Base-by-base conservation (phyloP, 805 yeast species). In the Candida quercuum region DNA sequence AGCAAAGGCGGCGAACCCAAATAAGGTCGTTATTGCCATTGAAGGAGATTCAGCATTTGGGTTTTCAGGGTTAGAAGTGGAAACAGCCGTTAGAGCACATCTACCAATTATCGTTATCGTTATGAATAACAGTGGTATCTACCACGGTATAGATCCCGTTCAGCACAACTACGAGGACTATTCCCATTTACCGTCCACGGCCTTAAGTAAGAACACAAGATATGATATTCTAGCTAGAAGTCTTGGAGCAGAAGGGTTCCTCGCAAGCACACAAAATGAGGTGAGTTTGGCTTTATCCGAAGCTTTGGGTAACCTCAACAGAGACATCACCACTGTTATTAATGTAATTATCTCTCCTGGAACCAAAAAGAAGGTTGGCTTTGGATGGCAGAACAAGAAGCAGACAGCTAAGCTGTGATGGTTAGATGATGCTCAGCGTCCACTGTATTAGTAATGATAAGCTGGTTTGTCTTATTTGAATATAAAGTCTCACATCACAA, bases 11-110 rank as follows among this genome's bases (percentile, higher is more conserved):
- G 65, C 74, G 0, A 40, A 60, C 11, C 76, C 76, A 1, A 49
- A 59, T 0, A 60, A 65, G 30, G 55, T 61, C 6, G 76, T 79
- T 0, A 57, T 82, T 4, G 74, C 81, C 6, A 74, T 81, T 22
- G 82, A 78, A 53, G 89, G 88, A 6, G 88, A 82, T 53, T 81
- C 88, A 1, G 88, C 88, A 3, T 78, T 81, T 61, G 88, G 88
- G 3, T 81, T 81, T 51, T 75, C 83, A 6, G 86, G 76, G 0
- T 69, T 80, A 69, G 89, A 81, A 46, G 44, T 81, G n/a, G 88
- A 82, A 50, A 81, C 89, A 0, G 74, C 82, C 1, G 75, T 74
- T 5, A 60, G 88, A 29, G 58, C 67, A 20, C 51, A 64, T 3
- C 56, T 81, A 17, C 81, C 81, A 3, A 57, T 79, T 45, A 57